Conservation (phyloP, 768 basidiomycete genomes). For the Mycena vitilis region DNA sequence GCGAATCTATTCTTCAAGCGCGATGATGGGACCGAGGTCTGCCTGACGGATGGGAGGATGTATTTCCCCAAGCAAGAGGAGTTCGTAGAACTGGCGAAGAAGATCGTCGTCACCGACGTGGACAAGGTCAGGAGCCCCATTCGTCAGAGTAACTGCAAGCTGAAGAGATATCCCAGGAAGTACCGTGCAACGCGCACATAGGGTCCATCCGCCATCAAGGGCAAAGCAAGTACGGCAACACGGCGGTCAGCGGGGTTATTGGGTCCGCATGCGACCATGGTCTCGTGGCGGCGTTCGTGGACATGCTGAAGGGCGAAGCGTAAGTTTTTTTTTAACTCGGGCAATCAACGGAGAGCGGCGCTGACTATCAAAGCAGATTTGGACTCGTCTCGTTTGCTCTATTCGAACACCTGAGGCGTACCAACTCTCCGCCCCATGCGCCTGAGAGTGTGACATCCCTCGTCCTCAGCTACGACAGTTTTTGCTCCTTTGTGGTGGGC, state of each 20-base stretch:
- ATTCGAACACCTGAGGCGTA: no score
- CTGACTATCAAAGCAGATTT: no score
- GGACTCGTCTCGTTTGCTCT: no score
- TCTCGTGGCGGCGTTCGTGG: slow-evolving; percentile 17
- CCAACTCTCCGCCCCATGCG: no score
- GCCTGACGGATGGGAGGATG: slow-evolving; percentile 27
- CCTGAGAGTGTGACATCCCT: no score
- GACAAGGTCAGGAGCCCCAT: slow-evolving; percentile 12
- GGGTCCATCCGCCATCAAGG: slow-evolving; percentile 22
- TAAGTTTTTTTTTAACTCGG: slow-evolving; percentile 5
- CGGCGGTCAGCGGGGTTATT: slow-evolving; percentile 3
- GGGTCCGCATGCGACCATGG: slow-evolving; percentile 23
- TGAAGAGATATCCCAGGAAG: slow-evolving; percentile 9
- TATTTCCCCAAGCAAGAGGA: slow-evolving; percentile 20
- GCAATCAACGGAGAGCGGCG: no score
- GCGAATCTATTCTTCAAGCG: slow-evolving; percentile 24
- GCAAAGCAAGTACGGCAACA: slow-evolving; percentile 16
- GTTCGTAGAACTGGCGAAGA: slow-evolving; percentile 1
- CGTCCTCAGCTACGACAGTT: no score
- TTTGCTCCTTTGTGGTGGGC: no score
- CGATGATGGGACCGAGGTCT: slow-evolving; percentile 22
- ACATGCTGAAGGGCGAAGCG: slow-evolving; percentile 26
- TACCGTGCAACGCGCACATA: slow-evolving; percentile 1
- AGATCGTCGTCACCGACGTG: slow-evolving; percentile 6
- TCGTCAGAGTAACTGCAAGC: not conserved